These are phyloP conservation scores for Acarospora socialis DNA, from an alignment of 2,329 filamentous ascomycete genomes.

Conservation along the genomic window DNA sequence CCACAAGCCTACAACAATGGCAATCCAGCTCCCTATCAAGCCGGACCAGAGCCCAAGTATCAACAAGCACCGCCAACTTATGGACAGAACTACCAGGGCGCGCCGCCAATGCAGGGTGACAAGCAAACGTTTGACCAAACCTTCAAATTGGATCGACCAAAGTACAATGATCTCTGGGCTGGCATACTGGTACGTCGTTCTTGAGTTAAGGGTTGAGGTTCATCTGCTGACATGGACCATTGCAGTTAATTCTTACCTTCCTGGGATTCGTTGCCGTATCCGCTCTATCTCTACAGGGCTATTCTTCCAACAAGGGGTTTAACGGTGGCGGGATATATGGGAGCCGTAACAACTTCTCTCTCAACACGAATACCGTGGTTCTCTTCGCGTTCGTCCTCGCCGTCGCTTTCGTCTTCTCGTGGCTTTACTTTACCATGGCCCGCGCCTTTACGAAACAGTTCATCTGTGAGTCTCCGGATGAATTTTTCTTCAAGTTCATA, in stretches of 20 bases:
- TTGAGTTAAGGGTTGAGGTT: neutral
- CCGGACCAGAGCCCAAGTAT: slow-evolving; percentile 10
- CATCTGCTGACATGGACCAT: slow-evolving; percentile 8
- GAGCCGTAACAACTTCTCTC: slow-evolving; percentile 47
- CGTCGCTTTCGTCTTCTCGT: slow-evolving; percentile 61
- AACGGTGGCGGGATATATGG: slow-evolving; percentile 63
- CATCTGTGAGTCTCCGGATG: no score
- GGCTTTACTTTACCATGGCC: slow-evolving; percentile 60
- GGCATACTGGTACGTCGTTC: slow-evolving; percentile 51
- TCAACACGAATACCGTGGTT: slow-evolving; percentile 74
- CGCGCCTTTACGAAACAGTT: slow-evolving; percentile 74
- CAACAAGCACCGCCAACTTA: slow-evolving; percentile 24
- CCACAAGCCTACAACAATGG: slow-evolving; percentile 12
- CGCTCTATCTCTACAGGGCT: slow-evolving; percentile 60
- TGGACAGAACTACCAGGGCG: slow-evolving; percentile 22
- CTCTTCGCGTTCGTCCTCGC: slow-evolving; percentile 68
- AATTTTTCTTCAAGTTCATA: no score
- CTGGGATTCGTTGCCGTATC: slow-evolving; percentile 64
- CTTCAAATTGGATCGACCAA: slow-evolving; percentile 71
- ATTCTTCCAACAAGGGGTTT: slow-evolving; percentile 46
- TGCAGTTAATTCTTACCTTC: slow-evolving; percentile 53
- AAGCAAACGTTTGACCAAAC: slow-evolving; percentile 57
- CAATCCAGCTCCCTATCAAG: slow-evolving; percentile 18
- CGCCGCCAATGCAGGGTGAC: slow-evolving; percentile 9
- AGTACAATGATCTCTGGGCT: slow-evolving; percentile 84